Conservation (phyloP, 2,329 filamentous ascomycete species). For the Arthrobotrys conoides region DNA sequence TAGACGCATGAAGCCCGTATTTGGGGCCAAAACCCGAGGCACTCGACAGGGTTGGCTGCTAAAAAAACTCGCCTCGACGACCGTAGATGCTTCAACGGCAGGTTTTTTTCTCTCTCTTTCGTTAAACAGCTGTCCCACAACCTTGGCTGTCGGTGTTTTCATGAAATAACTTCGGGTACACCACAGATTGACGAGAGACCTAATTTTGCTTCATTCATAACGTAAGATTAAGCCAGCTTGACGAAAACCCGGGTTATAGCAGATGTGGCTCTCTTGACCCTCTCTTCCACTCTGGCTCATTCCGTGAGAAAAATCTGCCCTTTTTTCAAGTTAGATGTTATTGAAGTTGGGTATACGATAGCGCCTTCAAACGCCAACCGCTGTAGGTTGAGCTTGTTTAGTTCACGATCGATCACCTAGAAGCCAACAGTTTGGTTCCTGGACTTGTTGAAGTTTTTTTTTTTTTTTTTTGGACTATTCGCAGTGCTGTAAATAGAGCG, state of each 20-base stretch:
- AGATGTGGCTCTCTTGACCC: conserved; percentile 5
- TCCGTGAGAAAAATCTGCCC: not conserved
- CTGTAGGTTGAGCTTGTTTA: conserved; percentile 23
- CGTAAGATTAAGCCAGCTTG: conserved; percentile 11
- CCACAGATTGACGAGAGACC: conserved; percentile 6
- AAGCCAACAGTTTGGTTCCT: not conserved
- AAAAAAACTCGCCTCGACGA: conserved; percentile 14
- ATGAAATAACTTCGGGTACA: not conserved
- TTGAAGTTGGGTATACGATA: conserved; percentile 9
- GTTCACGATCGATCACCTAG: not conserved
- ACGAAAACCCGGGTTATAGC: conserved; percentile 14
- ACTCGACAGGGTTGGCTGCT: conserved; percentile 19
- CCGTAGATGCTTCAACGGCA: conserved; percentile 11
- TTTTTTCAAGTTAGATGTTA: not conserved
- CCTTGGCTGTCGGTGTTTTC: not conserved
- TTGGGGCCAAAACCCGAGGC: conserved; percentile 8
- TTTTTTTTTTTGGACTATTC: not conserved
- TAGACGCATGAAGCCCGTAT: conserved; percentile 18
- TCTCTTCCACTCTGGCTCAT: not conserved
- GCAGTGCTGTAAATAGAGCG: conserved; percentile 7
- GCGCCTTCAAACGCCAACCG: conserved; percentile 23
- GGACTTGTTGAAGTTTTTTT: not conserved
- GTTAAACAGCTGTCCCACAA: not conserved
- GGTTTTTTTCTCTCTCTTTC: not conserved
- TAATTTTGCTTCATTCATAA: conserved; percentile 18